Evolutionary conservation across 257 asterid species (phyloP), one percentile per base, ranked within the genome.

Genomic region (Fraxinus anomala): DNA sequence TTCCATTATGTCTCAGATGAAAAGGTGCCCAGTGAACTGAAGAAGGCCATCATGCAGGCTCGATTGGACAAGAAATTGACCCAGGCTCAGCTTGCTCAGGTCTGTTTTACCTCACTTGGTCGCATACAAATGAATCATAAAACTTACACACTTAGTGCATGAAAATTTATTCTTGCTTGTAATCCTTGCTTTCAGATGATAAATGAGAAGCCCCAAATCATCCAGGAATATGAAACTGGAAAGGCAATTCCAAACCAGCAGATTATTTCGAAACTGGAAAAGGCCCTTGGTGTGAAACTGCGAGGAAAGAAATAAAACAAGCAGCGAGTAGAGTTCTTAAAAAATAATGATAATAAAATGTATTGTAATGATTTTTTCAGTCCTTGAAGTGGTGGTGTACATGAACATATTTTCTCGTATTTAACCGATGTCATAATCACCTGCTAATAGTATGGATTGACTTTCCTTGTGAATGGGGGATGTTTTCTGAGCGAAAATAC

Each of bases 71-170:
- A 95, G 89, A 92, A 95, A 76, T 85, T 95, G 65, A 95, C 94
- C 2, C 99, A 95, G 79, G 80, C 99, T 79, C 96, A 95, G 80
- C 96, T 95, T 77, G 97, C 96, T 71, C 92, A 94, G 91, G 99
- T 94, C 68, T 70, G 76, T 79, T 23, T 23, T 59, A 23, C 31
- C 68, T 21, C 30, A 9, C 19, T 23, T 6, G 30, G 10, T 59
- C 4, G 1, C 68, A 6, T 59, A 10, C 42, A 1, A 59, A 54
- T 54, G 11, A 19, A 51, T 51, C 7, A 16, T 16, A 23, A 47
- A 47, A 17, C 61, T 16, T 17, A 12, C 2, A 10, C 31, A 59
- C 63, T 51, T 49, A 1, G 34, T 80, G 4, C 44, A 34, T 10
- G 31, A 59, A 37, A n/a, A n/a, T 23, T 59, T 4, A 56, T 49